Evolutionary conservation across 2,329 filamentous ascomycete genomes (phyloP).

Genomic region (Fusarium zealandicum): DNA sequence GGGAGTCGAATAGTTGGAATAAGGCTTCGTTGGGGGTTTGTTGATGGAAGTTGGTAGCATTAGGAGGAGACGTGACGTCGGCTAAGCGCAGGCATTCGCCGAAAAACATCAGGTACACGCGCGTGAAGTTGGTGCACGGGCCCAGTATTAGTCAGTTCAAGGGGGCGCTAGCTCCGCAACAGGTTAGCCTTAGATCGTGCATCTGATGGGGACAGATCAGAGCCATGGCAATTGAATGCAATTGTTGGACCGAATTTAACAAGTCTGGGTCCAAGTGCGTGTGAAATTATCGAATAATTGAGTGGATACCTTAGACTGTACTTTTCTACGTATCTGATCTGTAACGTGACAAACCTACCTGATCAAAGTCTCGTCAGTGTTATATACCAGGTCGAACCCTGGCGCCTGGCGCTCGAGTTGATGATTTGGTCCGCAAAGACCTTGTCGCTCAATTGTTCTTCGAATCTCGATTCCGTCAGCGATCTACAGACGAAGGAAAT

Average conservation of each 20-base stretch:
- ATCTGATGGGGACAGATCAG: too few species aligned
- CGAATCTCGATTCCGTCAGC: neutral
- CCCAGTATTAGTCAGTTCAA: slow-evolving; percentile 3
- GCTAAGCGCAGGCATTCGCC: slow-evolving; percentile 12
- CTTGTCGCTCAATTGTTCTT: neutral
- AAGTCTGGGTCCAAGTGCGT: slow-evolving; percentile 8
- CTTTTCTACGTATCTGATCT: too few species aligned
- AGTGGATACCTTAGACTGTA: too few species aligned
- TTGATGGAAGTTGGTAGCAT: slow-evolving; percentile 42
- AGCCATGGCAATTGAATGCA: slow-evolving; percentile 16
- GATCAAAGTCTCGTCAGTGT: too few species aligned
- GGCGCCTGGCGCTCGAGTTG: neutral
- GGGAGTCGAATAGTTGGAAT: slow-evolving; percentile 30
- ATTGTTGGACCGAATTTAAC: slow-evolving; percentile 18
- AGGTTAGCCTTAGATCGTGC: too few species aligned
- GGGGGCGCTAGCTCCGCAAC: too few species aligned
- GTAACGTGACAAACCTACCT: too few species aligned
- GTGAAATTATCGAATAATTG: neutral
- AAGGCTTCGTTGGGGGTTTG: slow-evolving; percentile 35
- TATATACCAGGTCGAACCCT: neutral
- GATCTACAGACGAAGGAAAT: slow-evolving; percentile 4
- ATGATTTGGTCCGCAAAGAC: neutral
- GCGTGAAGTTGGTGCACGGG: slow-evolving; percentile 51
- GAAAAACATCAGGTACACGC: slow-evolving; percentile 49
- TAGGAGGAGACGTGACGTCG: slow-evolving; percentile 48